phyloP scores from a whole-genome alignment of 208 protist species.

The Borovskyia barvae region DNA sequence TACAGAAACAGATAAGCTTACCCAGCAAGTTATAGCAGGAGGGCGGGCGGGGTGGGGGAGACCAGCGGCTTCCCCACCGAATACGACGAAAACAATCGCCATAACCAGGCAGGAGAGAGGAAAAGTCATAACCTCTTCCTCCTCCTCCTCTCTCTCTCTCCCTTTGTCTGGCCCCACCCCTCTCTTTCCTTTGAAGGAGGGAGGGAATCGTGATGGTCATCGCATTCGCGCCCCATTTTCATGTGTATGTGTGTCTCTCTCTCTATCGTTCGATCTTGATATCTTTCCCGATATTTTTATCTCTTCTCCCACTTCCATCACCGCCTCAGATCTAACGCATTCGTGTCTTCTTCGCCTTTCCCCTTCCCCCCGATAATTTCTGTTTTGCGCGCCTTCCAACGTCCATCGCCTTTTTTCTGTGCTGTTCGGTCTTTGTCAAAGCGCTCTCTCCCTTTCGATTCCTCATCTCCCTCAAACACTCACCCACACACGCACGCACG shows the following conservation, averaged over 20 bases:
- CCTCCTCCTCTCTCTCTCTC: neutral
- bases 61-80: too few species aligned
- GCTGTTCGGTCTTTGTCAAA: neutral
- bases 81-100: too few species aligned
- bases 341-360: neutral
- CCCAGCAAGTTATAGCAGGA: too few species aligned
- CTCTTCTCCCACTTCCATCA: neutral
- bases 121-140: too few species aligned
- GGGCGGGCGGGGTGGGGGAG: too few species aligned
- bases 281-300: conserved; percentile 7
- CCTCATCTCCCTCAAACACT: neutral
- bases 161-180: neutral
- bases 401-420: conserved; percentile 1
- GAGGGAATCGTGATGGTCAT: neutral
- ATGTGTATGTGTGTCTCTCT: neutral
- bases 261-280: neutral
- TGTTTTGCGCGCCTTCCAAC: neutral
- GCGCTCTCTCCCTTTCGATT: neutral
- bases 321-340: neutral
- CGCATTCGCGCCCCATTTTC: neutral
- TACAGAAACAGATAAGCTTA: too few species aligned
- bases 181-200: neutral
- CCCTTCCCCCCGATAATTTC: neutral
- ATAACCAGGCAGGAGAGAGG: too few species aligned
- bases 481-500: neutral